Evolutionary conservation across 164 flowering plant genomes (phyloP).

Genomic region (Aristolochia contorta): DNA sequence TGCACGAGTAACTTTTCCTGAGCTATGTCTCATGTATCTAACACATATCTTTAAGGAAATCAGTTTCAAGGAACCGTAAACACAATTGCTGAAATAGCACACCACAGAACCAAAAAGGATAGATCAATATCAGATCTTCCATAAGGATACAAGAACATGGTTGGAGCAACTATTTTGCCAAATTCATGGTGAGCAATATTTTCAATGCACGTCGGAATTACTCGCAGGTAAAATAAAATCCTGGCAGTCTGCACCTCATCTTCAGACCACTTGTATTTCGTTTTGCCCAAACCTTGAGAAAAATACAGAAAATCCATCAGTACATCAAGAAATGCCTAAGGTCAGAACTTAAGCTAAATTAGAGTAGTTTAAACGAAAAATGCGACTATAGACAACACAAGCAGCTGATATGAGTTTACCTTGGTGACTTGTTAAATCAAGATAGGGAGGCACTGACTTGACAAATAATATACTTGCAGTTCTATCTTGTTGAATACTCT

Average conservation of each 20-base stretch:
- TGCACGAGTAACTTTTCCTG: constrained; percentile 69
- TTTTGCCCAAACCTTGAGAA: constrained; percentile 10
- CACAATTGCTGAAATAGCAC: constrained; percentile 11
- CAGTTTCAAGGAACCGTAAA: background rate
- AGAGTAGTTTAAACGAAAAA: too few relatives aligned
- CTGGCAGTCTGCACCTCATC: constrained; percentile 95
- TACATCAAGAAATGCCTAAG: background rate
- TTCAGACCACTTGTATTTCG: constrained; percentile 49
- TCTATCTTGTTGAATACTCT: constrained; percentile 56
- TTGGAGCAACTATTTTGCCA: constrained; percentile 57
- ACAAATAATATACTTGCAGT: constrained; percentile 56
- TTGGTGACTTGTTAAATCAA: constrained; percentile 41
- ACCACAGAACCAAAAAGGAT: constrained; percentile 7
- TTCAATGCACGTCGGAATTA: constrained; percentile 70
- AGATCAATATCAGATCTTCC: too few relatives aligned
- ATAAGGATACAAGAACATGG: constrained; percentile 88
- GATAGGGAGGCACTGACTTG: constrained; percentile 72
- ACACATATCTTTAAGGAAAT: constrained; percentile 11
- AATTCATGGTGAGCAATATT: constrained; percentile 42
- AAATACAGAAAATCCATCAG: background rate
- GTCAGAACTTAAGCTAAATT: too few relatives aligned
- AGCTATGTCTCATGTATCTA: constrained; percentile 87
- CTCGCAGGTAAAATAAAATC: constrained; percentile 72
- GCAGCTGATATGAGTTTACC: constrained; percentile 23
- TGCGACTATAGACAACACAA: too few relatives aligned